Evolutionary conservation across 1,284 basidiomycete genomes (phyloP).

Genomic region (Trichosporon ovoides): DNA sequence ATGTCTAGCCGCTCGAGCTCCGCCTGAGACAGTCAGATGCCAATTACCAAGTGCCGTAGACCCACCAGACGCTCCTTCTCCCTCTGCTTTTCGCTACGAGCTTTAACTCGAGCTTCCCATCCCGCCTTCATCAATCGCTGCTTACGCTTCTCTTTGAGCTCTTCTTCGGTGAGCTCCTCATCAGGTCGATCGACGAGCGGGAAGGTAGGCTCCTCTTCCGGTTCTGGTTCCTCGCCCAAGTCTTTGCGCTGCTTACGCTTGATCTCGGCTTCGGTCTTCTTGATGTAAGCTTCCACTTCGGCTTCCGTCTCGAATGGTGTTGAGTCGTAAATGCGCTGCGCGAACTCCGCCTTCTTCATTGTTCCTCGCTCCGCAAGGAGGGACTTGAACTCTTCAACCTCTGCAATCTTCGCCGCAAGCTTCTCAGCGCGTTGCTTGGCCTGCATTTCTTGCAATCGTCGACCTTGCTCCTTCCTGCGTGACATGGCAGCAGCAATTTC

Average conservation of each 20-base stretch:
- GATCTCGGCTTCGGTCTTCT: constrained; percentile 63
- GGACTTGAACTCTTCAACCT: constrained; percentile 65
- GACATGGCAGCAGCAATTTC: constrained; percentile 74
- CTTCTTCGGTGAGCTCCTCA: constrained; percentile 87
- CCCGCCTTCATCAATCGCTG: constrained; percentile 92
- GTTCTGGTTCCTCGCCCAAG: constrained; percentile 54
- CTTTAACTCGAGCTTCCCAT: constrained; percentile 82
- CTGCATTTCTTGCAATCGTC: constrained; percentile 86
- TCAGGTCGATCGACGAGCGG: constrained; percentile 88
- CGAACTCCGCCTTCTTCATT: constrained; percentile 72
- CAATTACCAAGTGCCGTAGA: background rate
- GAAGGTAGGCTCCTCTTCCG: constrained; percentile 74
- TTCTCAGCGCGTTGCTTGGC: constrained; percentile 80
- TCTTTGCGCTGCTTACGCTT: constrained; percentile 71
- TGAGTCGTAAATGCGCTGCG: constrained; percentile 50
- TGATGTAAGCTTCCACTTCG: constrained; percentile 66
- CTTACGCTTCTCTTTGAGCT: constrained; percentile 88
- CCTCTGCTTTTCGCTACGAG: constrained; percentile 80
- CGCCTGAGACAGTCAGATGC: constrained; percentile 50
- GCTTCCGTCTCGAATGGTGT: constrained; percentile 67
- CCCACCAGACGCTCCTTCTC: constrained; percentile 61
- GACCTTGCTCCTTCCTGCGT: constrained; percentile 75
- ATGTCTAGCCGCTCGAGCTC: constrained; percentile 69
- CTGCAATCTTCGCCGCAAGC: constrained; percentile 54
- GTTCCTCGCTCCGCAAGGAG: constrained; percentile 62